A percentile compares a stretch with the other conserved stretches of the same genome.
Evolutionary conservation across 768 basidiomycete species (phyloP).

Genomic region (Termitomyces sp.): DNA sequence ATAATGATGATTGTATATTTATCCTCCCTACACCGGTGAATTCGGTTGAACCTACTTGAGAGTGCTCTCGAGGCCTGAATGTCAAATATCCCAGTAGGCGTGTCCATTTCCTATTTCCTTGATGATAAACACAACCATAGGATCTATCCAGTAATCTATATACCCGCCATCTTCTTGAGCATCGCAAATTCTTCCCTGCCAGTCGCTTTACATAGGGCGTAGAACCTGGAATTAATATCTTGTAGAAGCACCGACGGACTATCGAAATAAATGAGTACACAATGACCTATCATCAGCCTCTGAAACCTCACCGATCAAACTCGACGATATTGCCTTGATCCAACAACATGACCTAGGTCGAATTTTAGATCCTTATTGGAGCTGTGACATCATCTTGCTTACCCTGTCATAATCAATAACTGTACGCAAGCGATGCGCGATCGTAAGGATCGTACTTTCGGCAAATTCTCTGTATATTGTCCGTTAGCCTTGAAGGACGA

Average conservation of each 20-base stretch:
- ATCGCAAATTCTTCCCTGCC: conserved; percentile 67
- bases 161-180: conserved; percentile 62
- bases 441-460: conserved; percentile 76
- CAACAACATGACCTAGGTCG: conserved; percentile 62
- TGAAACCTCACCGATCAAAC: conserved; percentile 48
- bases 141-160: conserved; percentile 11
- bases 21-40: not conserved
- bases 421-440: conserved; percentile 74
- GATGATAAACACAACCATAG: not conserved
- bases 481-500: not conserved
- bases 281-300: not conserved
- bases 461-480: conserved; percentile 56
- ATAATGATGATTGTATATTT: not conserved
- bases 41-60: too few species aligned
- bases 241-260: conserved; percentile 53
- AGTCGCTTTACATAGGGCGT: conserved; percentile 67
- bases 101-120: not conserved
- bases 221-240: conserved; percentile 55
- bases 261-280: not conserved
- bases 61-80: not conserved
- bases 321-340: conserved; percentile 78
- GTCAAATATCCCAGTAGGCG: not conserved
- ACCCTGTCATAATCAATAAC: conserved; percentile 84
- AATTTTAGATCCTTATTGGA: not conserved
- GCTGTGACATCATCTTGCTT: conserved; percentile 33